Evolutionary conservation across 257 asterid genomes (phyloP).

Genomic region (Solanum gandarillasii): DNA sequence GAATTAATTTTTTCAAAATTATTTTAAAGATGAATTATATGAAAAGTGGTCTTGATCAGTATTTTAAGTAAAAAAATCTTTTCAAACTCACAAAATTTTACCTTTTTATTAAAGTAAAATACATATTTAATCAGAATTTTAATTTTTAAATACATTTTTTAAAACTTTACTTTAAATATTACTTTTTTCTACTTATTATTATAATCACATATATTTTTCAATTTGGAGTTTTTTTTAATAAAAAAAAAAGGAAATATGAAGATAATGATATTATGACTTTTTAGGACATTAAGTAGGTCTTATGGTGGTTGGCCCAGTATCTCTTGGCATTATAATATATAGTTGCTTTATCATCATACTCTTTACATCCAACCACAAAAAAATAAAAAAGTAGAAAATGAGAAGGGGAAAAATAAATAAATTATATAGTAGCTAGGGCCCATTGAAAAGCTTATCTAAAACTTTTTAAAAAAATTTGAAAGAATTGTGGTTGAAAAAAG

Average conservation of each 20-base stretch:
- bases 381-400: background rate
- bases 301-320: slow-evolving; percentile 62
- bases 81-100: background rate
- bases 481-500: background rate
- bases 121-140: background rate
- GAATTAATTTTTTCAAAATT: background rate
- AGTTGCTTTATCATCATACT: slow-evolving; percentile 63
- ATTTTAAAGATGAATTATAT: background rate
- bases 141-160: background rate
- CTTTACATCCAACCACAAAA: slow-evolving; percentile 63
- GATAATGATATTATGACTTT: slow-evolving; percentile 25
- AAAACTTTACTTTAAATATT: background rate
- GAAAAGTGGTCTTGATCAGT: background rate
- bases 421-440: background rate
- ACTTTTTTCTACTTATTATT: background rate
- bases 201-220: background rate
- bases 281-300: slow-evolving; percentile 60
- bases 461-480: background rate
- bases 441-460: background rate
- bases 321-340: slow-evolving; percentile 39
- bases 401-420: background rate
- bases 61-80: background rate
- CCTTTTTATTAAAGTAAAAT: background rate
- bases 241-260: background rate
- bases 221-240: background rate